phyloP scores from a whole-genome alignment of 2,329 filamentous ascomycete genomes.

The Botrytis hyacinthi region DNA sequence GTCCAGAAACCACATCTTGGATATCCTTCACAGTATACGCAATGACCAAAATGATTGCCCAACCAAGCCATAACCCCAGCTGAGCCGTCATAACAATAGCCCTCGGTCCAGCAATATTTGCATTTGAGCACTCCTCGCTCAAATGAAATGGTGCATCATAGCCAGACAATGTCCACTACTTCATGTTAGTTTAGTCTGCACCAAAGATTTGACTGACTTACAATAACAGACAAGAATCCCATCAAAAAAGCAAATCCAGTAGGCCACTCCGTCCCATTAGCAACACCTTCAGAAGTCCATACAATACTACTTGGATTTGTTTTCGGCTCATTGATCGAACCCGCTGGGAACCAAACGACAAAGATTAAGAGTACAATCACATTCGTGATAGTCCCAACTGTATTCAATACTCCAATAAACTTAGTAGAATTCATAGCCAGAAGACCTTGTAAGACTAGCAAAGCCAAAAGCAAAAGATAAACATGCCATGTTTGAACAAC shows the following conservation, averaged over 20 bases:
- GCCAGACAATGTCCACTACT: constrained; percentile 46
- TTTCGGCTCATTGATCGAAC: constrained; percentile 23
- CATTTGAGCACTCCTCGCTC: constrained; percentile 65
- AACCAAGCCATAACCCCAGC: constrained; percentile 58
- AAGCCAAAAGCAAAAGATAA: constrained; percentile 38
- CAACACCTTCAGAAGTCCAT: constrained; percentile 41
- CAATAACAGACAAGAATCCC: constrained; percentile 61
- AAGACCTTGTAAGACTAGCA: constrained; percentile 38
- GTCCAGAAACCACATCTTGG: constrained; percentile 54
- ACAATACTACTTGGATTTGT: constrained; percentile 18
- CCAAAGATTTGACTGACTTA: background rate
- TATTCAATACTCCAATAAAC: constrained; percentile 28
- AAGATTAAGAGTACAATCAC: constrained; percentile 39
- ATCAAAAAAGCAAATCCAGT: constrained; percentile 59
- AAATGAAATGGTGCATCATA: constrained; percentile 65
- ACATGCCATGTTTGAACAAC: constrained; percentile 39
- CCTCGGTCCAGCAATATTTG: constrained; percentile 62
- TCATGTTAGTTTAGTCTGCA: background rate
- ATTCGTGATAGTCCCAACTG: constrained; percentile 32
- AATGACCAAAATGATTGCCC: constrained; percentile 61
- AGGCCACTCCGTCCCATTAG: constrained; percentile 57
- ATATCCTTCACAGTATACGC: constrained; percentile 71
- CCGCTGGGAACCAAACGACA: constrained; percentile 33
- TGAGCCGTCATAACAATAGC: constrained; percentile 63
- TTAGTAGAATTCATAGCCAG: constrained; percentile 40